Evolutionary conservation across 352 stramenopile genomes (phyloP), one percentile per base, ranked within the genome.

Genomic region (Phytopythium litorale): DNA sequence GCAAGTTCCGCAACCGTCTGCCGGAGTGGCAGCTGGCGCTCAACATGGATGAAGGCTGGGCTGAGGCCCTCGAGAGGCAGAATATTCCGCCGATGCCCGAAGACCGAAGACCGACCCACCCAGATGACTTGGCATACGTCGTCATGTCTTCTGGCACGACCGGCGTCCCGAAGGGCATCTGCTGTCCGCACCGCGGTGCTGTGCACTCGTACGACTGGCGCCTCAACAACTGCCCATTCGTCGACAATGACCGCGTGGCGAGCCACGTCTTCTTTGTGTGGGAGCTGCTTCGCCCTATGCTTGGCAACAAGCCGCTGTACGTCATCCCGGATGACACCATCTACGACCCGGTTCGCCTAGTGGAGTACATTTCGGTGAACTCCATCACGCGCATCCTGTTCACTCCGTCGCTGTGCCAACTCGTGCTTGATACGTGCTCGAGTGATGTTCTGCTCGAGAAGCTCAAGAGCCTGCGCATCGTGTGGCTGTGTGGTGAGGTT

Each of bases 251-350:
- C 33, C 76, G 83, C 49, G 90, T 97, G 54, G 92, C 91, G 28
- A 97, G 86, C 52, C 94, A 97, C 64, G 91, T 98, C 21, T 98
- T 98, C 67, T 98, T 98, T 62, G 89, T 98, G 4, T 98, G 94
- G 94, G 94, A 98, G 61, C 68, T 96, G 50, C 70, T 98, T 16
- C 84, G 92, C 7, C 91, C 94, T 30, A 78, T 98, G 63, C 83
- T 98, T 37, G 78, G 87, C 37, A 97, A 96, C 62, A 76, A 80
- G 59, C 82, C 87, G n/a, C 75, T 97, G 38, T 91, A 97, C 58
- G 73, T 97, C 60, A 97, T 98, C 60, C 92, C 92, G 7, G 89
- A 97, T 59, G 88, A 96, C 60, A 83, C 84, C 35, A 96, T 98
- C 60, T 98, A 97, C 69, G 91, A 98, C 70, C 91, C 92, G 23